Percentiles rank a stretch among this genome's conserved stretches.
Conservation (phyloP, 78 protist species). For the Isochrysis galbana region DNA sequence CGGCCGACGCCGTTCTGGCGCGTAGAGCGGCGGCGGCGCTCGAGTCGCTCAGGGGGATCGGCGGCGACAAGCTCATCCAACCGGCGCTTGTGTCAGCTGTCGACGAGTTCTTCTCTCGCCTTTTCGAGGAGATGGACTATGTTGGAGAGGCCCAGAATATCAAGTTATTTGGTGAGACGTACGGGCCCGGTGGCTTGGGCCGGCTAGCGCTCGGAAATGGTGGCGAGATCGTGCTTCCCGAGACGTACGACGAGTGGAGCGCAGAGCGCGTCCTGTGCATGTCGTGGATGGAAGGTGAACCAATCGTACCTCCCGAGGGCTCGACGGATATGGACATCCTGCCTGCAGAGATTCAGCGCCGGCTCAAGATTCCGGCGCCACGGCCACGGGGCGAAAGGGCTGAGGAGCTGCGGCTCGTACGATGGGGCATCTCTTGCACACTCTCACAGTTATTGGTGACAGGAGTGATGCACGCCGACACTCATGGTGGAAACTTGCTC, state of each 20-base stretch:
- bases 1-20: not conserved
- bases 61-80: not conserved
- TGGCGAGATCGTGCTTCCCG: not conserved
- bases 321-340: too few relatives aligned
- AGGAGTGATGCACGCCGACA: constrained; percentile 39
- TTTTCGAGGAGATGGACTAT: constrained; percentile 27
- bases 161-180: not conserved
- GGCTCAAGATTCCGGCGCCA: too few relatives aligned
- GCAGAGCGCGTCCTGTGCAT: not conserved
- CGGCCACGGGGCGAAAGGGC: too few relatives aligned
- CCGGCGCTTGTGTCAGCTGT: constrained; percentile 9
- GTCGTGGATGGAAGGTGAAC: constrained; percentile 27
- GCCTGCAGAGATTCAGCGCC: too few relatives aligned
- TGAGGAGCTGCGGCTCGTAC: not conserved
- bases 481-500: constrained; percentile 38
- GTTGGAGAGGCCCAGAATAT: not conserved
- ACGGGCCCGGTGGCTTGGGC: not conserved
- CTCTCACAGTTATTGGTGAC: constrained; percentile 20
- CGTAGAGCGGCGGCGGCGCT: not conserved
- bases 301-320: not conserved
- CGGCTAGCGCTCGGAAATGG: not conserved
- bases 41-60: not conserved
- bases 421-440: not conserved
- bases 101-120: constrained; percentile 27
- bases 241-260: not conserved